phyloP scores from a whole-genome alignment of 1,139 yeast genomes.

The Zygotorulaspora mrakii region DNA sequence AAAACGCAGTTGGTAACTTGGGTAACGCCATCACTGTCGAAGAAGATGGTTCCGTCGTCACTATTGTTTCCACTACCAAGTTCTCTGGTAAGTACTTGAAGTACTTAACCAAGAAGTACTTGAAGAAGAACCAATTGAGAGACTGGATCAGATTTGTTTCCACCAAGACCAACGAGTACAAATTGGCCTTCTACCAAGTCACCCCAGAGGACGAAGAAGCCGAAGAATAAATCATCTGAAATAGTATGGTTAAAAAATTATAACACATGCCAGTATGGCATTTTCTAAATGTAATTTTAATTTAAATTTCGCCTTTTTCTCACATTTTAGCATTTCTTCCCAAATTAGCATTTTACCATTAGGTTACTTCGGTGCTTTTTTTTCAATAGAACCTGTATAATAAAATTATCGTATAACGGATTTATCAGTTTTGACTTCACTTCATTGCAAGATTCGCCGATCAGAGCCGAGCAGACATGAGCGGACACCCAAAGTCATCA shows the following conservation, averaged over 20 bases:
- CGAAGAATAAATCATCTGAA: conserved; percentile 34
- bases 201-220: conserved; percentile 96
- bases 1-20: conserved; percentile 92
- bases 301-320: conserved; percentile 8
- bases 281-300: conserved; percentile 11
- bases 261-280: conserved; percentile 2
- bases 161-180: conserved; percentile 92
- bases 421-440: too few species aligned
- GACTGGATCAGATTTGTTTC: conserved; percentile 99
- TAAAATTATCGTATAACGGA: conserved; percentile 4
- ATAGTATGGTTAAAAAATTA: too few species aligned
- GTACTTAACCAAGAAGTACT: conserved; percentile 99
- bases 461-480: conserved; percentile 4
- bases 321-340: conserved; percentile 2
- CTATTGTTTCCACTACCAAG: conserved; percentile 86
- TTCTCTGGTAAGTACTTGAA: conserved; percentile 99
- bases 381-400: conserved; percentile 13
- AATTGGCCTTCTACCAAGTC: conserved; percentile 99
- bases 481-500: conserved; percentile 4
- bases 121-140: conserved; percentile 99
- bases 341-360: too few species aligned
- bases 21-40: conserved; percentile 91
- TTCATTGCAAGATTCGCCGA: background rate
- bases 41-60: conserved; percentile 75
- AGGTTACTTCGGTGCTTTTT: too few species aligned